Conservation (phyloP, 371 early-diverging fungal species). For the Smittium mucronatum region DNA sequence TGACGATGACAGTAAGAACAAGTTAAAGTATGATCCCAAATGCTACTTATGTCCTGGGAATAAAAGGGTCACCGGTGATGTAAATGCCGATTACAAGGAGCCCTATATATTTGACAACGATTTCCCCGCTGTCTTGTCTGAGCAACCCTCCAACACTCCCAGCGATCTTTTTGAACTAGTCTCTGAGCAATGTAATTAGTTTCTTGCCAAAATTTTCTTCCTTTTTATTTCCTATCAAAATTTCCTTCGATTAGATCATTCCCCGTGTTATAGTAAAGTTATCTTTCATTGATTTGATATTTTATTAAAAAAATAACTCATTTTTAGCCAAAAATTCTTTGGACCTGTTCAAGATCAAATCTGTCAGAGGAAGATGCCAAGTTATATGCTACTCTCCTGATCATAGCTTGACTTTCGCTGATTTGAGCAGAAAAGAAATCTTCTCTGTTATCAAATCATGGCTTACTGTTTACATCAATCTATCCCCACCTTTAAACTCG, state of each 20-base stretch:
- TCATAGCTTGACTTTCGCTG: constrained; percentile 79
- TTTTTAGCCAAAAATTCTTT: constrained; percentile 4
- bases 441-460: constrained; percentile 58
- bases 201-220: neutral
- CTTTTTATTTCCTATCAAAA: neutral
- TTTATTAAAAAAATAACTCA: no score
- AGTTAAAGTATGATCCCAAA: constrained; percentile 45
- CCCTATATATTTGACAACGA: constrained; percentile 81
- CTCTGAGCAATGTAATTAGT: neutral
- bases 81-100: constrained; percentile 59
- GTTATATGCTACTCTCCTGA: constrained; percentile 83
- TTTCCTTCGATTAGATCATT: no score
- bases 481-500: constrained; percentile 16
- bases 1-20: neutral
- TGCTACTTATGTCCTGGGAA: constrained; percentile 86
- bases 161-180: constrained; percentile 15
- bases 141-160: constrained; percentile 39
- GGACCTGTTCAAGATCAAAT: constrained; percentile 45
- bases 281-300: no score
- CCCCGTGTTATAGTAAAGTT: no score
- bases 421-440: constrained; percentile 54
- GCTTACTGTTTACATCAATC: constrained; percentile 42
- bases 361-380: constrained; percentile 65
- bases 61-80: constrained; percentile 48
- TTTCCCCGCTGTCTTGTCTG: constrained; percentile 67